Percentiles rank a stretch among this genome's conserved stretches.
phyloP scores from a whole-genome alignment of 257 asterid genomes.

The Apocynum venetum region DNA sequence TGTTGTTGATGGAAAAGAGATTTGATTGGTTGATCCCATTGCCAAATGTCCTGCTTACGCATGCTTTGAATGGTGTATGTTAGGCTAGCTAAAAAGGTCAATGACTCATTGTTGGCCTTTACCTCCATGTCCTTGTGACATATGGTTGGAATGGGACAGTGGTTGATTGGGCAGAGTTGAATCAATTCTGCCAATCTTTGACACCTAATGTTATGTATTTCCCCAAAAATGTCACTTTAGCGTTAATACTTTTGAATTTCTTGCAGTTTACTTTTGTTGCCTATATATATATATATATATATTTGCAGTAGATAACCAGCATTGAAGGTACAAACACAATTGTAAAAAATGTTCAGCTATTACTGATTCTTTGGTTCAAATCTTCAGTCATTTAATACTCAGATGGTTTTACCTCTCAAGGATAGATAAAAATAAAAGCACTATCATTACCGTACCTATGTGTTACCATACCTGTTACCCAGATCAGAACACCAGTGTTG shows the following conservation, averaged over 20 bases:
- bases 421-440: neutral
- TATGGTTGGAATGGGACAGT: neutral
- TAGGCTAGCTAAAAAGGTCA: neutral
- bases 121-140: neutral
- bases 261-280: neutral
- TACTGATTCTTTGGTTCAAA: neutral
- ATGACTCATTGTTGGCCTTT: no score
- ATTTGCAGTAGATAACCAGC: neutral
- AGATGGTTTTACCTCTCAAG: neutral
- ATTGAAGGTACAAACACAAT: neutral
- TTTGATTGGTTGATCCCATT: no score
- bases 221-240: neutral
- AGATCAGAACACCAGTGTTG: neutral
- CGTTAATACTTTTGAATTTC: neutral
- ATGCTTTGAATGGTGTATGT: neutral
- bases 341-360: neutral
- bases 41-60: no score
- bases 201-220: neutral
- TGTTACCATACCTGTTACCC: neutral
- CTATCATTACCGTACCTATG: neutral
- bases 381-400: neutral
- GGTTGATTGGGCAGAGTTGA: neutral
- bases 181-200: neutral
- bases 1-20: no score
- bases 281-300: neutral